A percentile compares a stretch with the other conserved stretches of the same genome.
These are phyloP conservation scores for Macrotyloma uniflorum DNA, from an alignment of 306 rosid genomes.

Conservation along the genomic window DNA sequence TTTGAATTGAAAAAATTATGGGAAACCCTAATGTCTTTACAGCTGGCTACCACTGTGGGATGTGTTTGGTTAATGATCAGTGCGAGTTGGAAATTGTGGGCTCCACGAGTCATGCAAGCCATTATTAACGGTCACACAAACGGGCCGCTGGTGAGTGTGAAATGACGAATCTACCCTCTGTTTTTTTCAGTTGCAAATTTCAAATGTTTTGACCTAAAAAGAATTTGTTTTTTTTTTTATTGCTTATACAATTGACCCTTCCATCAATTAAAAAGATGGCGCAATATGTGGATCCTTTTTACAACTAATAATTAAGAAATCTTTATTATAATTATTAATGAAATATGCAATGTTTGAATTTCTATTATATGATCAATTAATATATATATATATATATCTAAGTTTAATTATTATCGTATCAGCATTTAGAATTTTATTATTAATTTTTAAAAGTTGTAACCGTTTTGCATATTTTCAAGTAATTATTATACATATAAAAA, in stretches of 20 bases:
- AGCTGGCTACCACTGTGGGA: slow-evolving; percentile 39
- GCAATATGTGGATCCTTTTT: not conserved
- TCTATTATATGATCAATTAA: too few species aligned
- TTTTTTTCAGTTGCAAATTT: not conserved
- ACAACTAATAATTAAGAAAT: not conserved
- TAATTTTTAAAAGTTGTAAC: too few species aligned
- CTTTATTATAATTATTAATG: not conserved
- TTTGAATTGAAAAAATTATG: not conserved
- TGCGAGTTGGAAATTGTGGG: slow-evolving; percentile 29
- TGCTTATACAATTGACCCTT: too few species aligned
- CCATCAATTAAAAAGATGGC: too few species aligned
- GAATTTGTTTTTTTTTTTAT: too few species aligned
- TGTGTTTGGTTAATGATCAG: slow-evolving; percentile 29
- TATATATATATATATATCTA: too few species aligned
- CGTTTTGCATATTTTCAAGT: too few species aligned
- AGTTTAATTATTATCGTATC: too few species aligned
- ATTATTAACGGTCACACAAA: slow-evolving; percentile 50
- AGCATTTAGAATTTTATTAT: too few species aligned
- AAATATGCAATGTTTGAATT: too few species aligned
- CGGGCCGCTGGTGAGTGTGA: not conserved
- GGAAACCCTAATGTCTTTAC: slow-evolving; percentile 8
- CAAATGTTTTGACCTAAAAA: not conserved
- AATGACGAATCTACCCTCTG: slow-evolving; percentile 36
- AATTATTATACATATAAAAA: too few species aligned
- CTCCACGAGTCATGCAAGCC: slow-evolving; percentile 41